Base-by-base conservation (phyloP, 495 filamentous ascomycete species). In the Elaphomyces granulatus region DNA sequence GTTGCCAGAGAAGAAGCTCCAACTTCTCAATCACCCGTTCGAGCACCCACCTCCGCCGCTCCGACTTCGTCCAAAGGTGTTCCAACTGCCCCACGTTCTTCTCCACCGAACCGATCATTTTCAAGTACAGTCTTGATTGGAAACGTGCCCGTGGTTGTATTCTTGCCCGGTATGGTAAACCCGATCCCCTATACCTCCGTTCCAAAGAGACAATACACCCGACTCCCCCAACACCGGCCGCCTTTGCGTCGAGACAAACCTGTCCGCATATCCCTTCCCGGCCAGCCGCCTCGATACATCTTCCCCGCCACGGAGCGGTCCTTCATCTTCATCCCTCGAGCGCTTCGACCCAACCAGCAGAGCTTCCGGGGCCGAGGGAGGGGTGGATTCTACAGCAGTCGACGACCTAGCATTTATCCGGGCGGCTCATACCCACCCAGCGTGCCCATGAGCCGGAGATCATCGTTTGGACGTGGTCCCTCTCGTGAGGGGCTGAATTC, bases 301-400 rank as follows among this genome's bases (percentile, higher is more conserved):
- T 94, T 88, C 58, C 90, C 90, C 4, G 76, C 83, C 8, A 70
- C 70, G 36, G 86, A 94, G 40, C 72, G 90, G 40, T 95, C 90
- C 0, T 99, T 99, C 53, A 92, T 96, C 47, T 99, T 99, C 60
- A 99, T 99, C 41, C 90, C 90, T 14, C 72, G 90, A 49, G 88
- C 90, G 12, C 71, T 92, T 58, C 74, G 90, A 48, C 92, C 92
- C 31, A 94, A 92, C 55, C 84, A 90, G 52, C 83, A 90, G 61
- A 75, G 78, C 14, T 77, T 78, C 43, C 78, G 84, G 35, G 70
- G 74, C 18, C 65, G 78, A 19, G 71, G 70, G 23, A 75, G 81
- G 48, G 78, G 80, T 20, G 74, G 80, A 37, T 80, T 83, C 44
- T 64, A 15, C 53, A 78, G 49, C 63, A 71, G 48, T 68, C 77